Evolutionary conservation across 148 eudicot species (phyloP), one percentile per base, ranked within the genome.

Genomic region (Polygonum maritimum): DNA sequence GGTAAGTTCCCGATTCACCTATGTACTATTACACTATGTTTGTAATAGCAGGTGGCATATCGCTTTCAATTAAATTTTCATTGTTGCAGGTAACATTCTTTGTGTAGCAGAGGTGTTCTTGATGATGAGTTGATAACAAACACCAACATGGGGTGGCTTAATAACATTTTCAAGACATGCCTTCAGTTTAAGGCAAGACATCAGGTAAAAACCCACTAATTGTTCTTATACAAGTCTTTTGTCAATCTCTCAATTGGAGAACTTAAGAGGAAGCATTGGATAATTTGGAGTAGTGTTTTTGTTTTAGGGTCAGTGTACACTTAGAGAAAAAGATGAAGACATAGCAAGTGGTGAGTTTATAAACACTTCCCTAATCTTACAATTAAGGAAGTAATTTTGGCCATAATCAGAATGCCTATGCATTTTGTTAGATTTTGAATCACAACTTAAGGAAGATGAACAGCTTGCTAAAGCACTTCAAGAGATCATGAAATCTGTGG

Each of bases 361-460:
- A 26, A 26, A 73, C 80, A 35, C 15, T 60, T 60, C 11, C 16
- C 35, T 60, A 60, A 22, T 21, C 31, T 26, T 26, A 26, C 31
- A 26, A 26, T 26, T 26, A 26, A 26, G 31, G 31, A 26, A 1
- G 31, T 26, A 26, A 26, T 26, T 26, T 26, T 26, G 31, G 31
- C 31, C 16, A 41, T 73, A 71, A 48, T 74, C 14, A n/a, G 19
- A 69, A 69, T 14, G 45, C 47, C 36, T 69, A 69, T 48, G 9
- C 69, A 69, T 18, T 74, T 75, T 58, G 71, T 9, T 74, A 91
- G 92, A 86, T 74, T 58, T 69, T 81, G 87, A 86, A 31, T 83
- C 87, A 31, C 93, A 86, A 74, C 55, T 89, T 75, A 82, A 88
- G 85, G 94, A 90, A 82, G 94, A 90, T 82, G 94, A 90, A 78